Conservation (phyloP, 2,329 filamentous ascomycete genomes). For the Claviceps citrina region DNA sequence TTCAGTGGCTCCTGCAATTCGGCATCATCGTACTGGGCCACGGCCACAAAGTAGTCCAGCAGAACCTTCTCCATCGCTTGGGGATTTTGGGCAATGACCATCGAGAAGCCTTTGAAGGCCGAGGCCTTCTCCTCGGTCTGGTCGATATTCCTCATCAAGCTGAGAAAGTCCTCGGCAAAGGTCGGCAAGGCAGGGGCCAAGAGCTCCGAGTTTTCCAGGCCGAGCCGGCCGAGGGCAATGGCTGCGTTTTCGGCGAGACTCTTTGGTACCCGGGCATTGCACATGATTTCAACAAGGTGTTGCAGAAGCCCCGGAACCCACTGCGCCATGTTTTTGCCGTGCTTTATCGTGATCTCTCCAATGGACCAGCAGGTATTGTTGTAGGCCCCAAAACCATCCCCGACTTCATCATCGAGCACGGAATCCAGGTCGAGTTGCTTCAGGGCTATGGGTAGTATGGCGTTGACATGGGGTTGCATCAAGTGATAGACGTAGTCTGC, state of each 20-base stretch:
- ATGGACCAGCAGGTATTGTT: conserved; percentile 98
- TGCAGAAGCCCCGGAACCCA: conserved; percentile 66
- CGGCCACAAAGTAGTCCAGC: conserved; percentile 65
- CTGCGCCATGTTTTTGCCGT: conserved; percentile 57
- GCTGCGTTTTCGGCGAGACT: conserved; percentile 88
- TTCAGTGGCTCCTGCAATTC: conserved; percentile 44
- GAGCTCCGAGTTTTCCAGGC: conserved; percentile 59
- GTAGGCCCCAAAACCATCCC: conserved; percentile 77
- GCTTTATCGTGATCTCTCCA: conserved; percentile 77
- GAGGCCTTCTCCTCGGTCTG: conserved; percentile 89
- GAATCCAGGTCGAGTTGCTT: conserved; percentile 72
- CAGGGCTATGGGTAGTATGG: conserved; percentile 67
- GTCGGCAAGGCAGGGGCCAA: conserved; percentile 65
- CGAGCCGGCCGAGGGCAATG: conserved; percentile 78
- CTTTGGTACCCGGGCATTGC: conserved; percentile 69
- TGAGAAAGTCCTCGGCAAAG: conserved; percentile 71
- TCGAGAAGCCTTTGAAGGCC: conserved; percentile 79
- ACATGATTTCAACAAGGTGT: conserved; percentile 66
- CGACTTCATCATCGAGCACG: conserved; percentile 63
- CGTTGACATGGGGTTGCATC: conserved; percentile 56
- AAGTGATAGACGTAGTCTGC: conserved; percentile 82
- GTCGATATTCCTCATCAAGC: conserved; percentile 67
- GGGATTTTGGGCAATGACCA: conserved; percentile 72
- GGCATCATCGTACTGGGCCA: conserved; percentile 61
- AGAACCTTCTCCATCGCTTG: conserved; percentile 81